Evolutionary conservation across 768 basidiomycete species (phyloP), one percentile per base, ranked within the genome.

Genomic region (Mycena galopus): DNA sequence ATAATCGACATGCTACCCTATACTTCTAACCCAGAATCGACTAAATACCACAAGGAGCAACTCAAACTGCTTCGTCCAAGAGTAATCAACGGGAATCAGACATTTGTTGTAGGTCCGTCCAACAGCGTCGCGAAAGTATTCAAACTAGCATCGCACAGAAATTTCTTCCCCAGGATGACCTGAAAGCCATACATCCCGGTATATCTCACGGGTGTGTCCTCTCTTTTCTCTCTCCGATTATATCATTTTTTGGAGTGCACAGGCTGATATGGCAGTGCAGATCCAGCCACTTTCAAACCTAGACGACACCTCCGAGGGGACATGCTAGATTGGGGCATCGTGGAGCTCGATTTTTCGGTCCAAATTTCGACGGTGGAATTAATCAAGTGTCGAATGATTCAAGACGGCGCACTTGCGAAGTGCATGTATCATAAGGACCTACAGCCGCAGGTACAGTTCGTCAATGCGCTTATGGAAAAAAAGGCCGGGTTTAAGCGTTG

Each of bases 1-100:
- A n/a, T n/a, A n/a, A n/a, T n/a, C n/a, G n/a, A n/a, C n/a, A 70
- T 70, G 69, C 69, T 56, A 10, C 69, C 69, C 1, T 70, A 64
- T n/a, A 58, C 69, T 23, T 6, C 39, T 23, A 57, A 30, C 39
- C 7, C 62, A 1, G 33, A 57, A 51, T 70, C 69, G 1, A 65
- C 21, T 23, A 70, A 70, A 32, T 10, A 47, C 17, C 53, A 23
- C 2, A 58, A 70, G 19, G 27, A 70, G 19, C 69, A 70, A 37
- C 42, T 58, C 19, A 70, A 70, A 27, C 11, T 70, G 55, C 61
- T 70, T 33, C 69, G 56, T 29, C 47, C 69, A 27, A 57, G 69
- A 25, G 33, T 58, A 1, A 65, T 70, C 30, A 64, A 70, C 16
- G 69, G 69, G 16, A 64, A 39, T 23, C 39, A 47, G 56, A 47